These are phyloP conservation scores for Paracorniculantispora psalliotae DNA, from an alignment of 2,329 filamentous ascomycete genomes.

Conservation along the genomic window DNA sequence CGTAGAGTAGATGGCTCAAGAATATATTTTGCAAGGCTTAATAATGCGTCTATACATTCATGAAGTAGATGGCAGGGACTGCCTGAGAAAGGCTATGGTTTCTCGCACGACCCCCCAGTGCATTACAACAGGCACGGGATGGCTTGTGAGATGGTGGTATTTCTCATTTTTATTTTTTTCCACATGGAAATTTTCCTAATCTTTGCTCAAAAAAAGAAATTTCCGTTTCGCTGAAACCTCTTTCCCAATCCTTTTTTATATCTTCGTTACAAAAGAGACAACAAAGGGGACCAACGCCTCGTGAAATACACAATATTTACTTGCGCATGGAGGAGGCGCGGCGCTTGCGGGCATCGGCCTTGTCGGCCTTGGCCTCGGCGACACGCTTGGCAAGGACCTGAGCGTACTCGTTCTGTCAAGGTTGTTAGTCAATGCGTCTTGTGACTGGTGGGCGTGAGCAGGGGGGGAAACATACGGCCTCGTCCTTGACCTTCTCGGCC, in stretches of 20 bases:
- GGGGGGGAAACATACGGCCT: conserved; percentile 70
- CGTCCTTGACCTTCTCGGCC: conserved; percentile 95
- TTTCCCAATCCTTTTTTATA: background rate
- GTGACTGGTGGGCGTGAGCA: background rate
- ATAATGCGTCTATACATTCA: conserved; percentile 26
- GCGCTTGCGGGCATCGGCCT: conserved; percentile 93
- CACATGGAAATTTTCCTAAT: conserved; percentile 4
- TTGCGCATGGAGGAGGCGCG: conserved; percentile 93
- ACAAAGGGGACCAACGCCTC: conserved; percentile 14
- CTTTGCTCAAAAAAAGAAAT: background rate
- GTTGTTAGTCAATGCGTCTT: conserved; percentile 25
- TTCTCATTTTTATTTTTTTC: conserved; percentile 9
- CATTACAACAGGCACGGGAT: background rate
- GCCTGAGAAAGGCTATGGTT: background rate
- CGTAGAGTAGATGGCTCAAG: conserved; percentile 17
- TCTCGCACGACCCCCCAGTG: too few species aligned
- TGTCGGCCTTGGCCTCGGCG: conserved; percentile 88
- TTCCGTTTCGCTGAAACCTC: conserved; percentile 20
- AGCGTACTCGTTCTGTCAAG: conserved; percentile 86
- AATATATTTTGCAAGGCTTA: conserved; percentile 29
- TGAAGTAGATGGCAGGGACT: background rate
- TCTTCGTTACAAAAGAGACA: conserved; percentile 9
- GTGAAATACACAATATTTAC: conserved; percentile 47
- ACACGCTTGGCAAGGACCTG: conserved; percentile 96
- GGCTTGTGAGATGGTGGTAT: background rate